Evolutionary conservation across 495 filamentous ascomycete species (phyloP).

Genomic region (Parmelia sp.): DNA sequence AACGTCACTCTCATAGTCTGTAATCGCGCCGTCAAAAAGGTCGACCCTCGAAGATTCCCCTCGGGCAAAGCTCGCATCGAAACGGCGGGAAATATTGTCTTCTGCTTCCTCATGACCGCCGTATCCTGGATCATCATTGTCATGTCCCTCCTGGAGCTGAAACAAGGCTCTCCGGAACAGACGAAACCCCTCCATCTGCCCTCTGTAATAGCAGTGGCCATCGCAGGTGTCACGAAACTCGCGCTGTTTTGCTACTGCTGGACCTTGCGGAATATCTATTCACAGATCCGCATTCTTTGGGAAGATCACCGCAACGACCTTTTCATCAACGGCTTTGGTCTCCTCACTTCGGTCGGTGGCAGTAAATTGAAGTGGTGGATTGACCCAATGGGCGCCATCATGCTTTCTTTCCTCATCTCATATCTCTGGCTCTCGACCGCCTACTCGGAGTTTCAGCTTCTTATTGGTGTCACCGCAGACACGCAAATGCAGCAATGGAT

Average conservation of each 20-base stretch:
- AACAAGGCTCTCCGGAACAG: conserved; percentile 34
- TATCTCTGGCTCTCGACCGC: conserved; percentile 77
- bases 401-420: conserved; percentile 70
- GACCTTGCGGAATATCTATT: conserved; percentile 79
- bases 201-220: conserved; percentile 77
- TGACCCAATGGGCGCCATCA: conserved; percentile 85
- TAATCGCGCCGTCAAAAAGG: conserved; percentile 79
- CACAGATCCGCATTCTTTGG: conserved; percentile 89
- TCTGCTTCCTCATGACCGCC: conserved; percentile 93
- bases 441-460: conserved; percentile 80
- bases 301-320: conserved; percentile 85
- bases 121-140: conserved; percentile 90
- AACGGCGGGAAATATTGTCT: conserved; percentile 92
- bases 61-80: conserved; percentile 92
- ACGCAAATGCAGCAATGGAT: conserved; percentile 86
- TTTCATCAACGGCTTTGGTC: conserved; percentile 85
- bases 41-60: conserved; percentile 86
- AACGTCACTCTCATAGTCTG: conserved; percentile 84
- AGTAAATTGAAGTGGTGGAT: conserved; percentile 90
- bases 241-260: conserved; percentile 86
- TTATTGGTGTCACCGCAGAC: conserved; percentile 82
- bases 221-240: conserved; percentile 82
- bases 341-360: conserved; percentile 81
- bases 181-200: conserved; percentile 68
- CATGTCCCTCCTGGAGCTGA: conserved; percentile 68